Conservation (phyloP, 306 rosid genomes). For the Casuarina equisetifolia region DNA sequence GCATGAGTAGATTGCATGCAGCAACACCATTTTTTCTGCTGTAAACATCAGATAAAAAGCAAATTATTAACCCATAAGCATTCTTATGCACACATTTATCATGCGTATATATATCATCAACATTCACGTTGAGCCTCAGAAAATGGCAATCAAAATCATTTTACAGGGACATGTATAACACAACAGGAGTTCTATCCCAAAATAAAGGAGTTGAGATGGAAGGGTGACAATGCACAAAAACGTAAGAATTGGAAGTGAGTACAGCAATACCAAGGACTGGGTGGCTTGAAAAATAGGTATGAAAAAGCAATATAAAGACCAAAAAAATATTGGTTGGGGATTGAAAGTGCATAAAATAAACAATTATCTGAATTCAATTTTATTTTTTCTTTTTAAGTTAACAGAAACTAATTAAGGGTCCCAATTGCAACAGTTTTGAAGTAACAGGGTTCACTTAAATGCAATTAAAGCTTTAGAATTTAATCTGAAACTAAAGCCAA, state of each 20-base stretch:
- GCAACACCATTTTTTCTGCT: conserved; percentile 89
- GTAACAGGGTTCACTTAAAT: not conserved
- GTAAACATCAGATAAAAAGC: conserved; percentile 7
- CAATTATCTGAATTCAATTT: too few species aligned
- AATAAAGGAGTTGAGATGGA: not conserved
- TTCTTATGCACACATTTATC: not conserved
- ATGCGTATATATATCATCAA: not conserved
- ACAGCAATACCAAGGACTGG: not conserved
- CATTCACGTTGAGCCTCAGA: not conserved
- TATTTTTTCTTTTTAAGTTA: not conserved
- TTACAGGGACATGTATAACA: not conserved
- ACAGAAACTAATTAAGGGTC: not conserved
- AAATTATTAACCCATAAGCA: not conserved
- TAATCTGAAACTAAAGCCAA: not conserved
- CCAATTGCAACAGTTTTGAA: not conserved
- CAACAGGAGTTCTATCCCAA: not conserved
- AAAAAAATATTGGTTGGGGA: not conserved
- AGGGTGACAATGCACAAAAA: not conserved
- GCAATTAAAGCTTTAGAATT: not conserved
- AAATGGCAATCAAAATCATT: not conserved
- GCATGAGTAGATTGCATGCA: conserved; percentile 45
- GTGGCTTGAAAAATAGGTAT: not conserved
- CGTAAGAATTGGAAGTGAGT: not conserved
- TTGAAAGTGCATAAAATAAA: not conserved
- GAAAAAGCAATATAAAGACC: not conserved